phyloP scores from a whole-genome alignment of 2,329 filamentous ascomycete species.

The Zarea fungicola region DNA sequence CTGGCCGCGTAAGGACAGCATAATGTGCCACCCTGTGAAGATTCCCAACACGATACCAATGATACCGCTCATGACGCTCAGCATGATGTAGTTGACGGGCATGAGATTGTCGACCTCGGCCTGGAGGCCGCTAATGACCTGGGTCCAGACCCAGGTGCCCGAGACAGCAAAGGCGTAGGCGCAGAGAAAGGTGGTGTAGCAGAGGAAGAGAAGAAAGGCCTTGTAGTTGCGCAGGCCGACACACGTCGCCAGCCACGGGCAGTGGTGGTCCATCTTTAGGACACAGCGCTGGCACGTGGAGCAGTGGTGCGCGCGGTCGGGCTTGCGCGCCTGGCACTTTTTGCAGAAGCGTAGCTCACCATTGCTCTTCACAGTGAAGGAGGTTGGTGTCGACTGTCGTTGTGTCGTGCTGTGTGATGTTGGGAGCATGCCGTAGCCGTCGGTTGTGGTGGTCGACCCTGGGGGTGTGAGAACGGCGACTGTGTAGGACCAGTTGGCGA shows the following conservation, averaged over 20 bases:
- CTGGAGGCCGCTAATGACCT: slow-evolving; percentile 63
- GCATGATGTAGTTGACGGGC: slow-evolving; percentile 85
- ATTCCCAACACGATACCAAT: slow-evolving; percentile 84
- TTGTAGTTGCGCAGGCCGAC: slow-evolving; percentile 95
- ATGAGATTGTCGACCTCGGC: slow-evolving; percentile 70
- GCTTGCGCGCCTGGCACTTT: slow-evolving; percentile 92
- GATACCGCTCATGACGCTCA: slow-evolving; percentile 82
- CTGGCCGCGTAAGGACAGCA: slow-evolving; percentile 70
- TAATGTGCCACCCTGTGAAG: slow-evolving; percentile 89
- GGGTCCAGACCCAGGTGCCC: slow-evolving; percentile 76
- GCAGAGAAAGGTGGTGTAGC: slow-evolving; percentile 84
- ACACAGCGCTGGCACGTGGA: slow-evolving; percentile 91
- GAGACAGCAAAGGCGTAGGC: slow-evolving; percentile 74
- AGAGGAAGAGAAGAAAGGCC: slow-evolving; percentile 84
- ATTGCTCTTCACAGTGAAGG: slow-evolving; percentile 87
- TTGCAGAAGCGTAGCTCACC: slow-evolving; percentile 90
- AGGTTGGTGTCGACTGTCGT: too few species aligned
- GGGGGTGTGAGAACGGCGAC: slow-evolving; percentile 90
- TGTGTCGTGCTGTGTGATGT: slow-evolving; percentile 41
- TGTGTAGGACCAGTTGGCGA: slow-evolving; percentile 87
- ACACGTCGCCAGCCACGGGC: slow-evolving; percentile 94
- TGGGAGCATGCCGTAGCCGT: slow-evolving; percentile 78
- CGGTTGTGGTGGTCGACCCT: slow-evolving; percentile 60
- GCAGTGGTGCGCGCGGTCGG: slow-evolving; percentile 94
- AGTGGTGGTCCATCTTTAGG: slow-evolving; percentile 99